Conservation (phyloP, 306 rosid species). For the Fragaria vesca region DNA sequence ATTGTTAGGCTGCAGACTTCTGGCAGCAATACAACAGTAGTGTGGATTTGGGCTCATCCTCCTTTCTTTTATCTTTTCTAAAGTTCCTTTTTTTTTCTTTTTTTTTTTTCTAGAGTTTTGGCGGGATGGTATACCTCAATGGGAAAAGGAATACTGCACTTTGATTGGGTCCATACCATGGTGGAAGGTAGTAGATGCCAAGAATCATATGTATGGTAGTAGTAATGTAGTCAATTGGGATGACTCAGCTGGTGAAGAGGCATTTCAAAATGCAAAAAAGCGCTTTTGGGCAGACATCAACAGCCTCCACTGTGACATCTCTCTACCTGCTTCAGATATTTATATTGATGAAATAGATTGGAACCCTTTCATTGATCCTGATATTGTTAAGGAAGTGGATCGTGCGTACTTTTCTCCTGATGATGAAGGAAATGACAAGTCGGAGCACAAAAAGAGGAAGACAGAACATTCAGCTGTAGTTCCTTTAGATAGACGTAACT, state of each 20-base stretch:
- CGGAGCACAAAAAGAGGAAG: slow-evolving; percentile 39
- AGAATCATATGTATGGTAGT: slow-evolving; percentile 44
- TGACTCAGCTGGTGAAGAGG: slow-evolving; percentile 73
- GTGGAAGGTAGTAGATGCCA: slow-evolving; percentile 70
- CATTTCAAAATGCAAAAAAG: slow-evolving; percentile 68
- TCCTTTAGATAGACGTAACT: slow-evolving; percentile 26
- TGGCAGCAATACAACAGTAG: neutral
- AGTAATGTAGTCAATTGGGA: slow-evolving; percentile 57
- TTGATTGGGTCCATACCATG: slow-evolving; percentile 63
- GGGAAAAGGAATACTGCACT: slow-evolving; percentile 83
- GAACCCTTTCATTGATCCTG: slow-evolving; percentile 58
- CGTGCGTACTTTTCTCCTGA: slow-evolving; percentile 39
- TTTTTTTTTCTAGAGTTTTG: slow-evolving; percentile 28
- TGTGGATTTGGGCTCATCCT: slow-evolving; percentile 5
- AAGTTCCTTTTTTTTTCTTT: neutral
- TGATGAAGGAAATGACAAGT: slow-evolving; percentile 35
- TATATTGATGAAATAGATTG: slow-evolving; percentile 70
- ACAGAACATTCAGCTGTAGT: slow-evolving; percentile 32
- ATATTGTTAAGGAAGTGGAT: slow-evolving; percentile 65
- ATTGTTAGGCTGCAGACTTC: neutral
- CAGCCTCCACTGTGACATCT: slow-evolving; percentile 37
- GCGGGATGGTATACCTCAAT: slow-evolving; percentile 73
- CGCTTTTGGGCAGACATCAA: slow-evolving; percentile 64
- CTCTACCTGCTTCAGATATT: slow-evolving; percentile 52
- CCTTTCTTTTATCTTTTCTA: neutral